Percentiles rank a stretch among this genome's conserved stretches.
Conservation (phyloP, 768 basidiomycete genomes). For the Hirschioporus abietinus region DNA sequence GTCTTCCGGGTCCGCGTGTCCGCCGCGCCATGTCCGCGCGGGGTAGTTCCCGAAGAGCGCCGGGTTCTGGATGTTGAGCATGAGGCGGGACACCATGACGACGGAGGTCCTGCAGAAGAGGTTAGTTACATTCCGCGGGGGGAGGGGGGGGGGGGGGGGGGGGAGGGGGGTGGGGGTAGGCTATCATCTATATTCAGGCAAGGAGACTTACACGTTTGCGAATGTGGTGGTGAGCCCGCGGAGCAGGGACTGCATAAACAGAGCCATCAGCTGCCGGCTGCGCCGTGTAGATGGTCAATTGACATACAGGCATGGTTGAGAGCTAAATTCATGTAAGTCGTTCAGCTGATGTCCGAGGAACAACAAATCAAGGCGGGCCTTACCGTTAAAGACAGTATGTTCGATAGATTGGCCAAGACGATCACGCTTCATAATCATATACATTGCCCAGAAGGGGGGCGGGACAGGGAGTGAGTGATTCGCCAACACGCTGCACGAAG, state of each 20-base stretch:
- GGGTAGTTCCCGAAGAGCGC: neutral
- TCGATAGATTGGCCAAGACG: neutral
- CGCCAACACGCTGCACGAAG: neutral
- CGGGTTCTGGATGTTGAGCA: constrained; percentile 3
- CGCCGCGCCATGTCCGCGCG: no score
- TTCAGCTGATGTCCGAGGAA: neutral
- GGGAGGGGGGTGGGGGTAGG: neutral
- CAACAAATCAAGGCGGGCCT: neutral
- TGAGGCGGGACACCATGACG: neutral
- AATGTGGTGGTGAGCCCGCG: constrained; percentile 1
- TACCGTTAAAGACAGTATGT: neutral
- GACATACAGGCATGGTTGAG: neutral
- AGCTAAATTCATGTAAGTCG: neutral
- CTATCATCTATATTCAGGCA: neutral
- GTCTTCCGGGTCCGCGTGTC: no score
- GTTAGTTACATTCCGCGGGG: no score
- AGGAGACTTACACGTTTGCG: neutral
- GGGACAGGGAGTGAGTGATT: no score
- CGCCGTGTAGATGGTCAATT: neutral
- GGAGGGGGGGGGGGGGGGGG: no score
- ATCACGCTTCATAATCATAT: neutral
- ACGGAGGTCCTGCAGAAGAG: neutral
- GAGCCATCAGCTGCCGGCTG: neutral
- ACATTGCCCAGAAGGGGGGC: no score
- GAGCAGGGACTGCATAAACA: neutral